A percentile compares a stretch with the other conserved stretches of the same genome.
Conservation (phyloP, 441 rosid species). For the Syzygium syzygioides region DNA sequence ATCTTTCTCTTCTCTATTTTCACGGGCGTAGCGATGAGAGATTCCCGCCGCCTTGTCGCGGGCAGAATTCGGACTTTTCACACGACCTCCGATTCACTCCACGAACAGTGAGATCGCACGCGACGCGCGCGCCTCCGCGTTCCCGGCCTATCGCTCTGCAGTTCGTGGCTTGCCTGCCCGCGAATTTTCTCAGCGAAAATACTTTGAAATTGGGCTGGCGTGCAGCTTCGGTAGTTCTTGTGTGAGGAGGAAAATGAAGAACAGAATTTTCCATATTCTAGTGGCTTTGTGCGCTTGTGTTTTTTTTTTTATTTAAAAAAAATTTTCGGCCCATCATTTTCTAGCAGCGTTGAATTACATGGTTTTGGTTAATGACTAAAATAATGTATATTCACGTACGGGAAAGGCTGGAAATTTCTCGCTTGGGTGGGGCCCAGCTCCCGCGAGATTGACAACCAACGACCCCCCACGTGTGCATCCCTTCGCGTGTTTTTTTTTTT, state of each 20-base stretch:
- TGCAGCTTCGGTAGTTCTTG: background rate
- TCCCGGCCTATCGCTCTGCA: background rate
- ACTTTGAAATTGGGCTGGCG: background rate
- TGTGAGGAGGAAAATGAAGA: background rate
- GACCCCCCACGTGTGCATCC: background rate
- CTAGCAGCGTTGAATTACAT: background rate
- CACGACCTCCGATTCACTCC: too few species aligned
- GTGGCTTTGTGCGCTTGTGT: too few species aligned
- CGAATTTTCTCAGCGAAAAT: background rate
- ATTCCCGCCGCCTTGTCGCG: fast-evolving
- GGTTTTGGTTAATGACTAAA: background rate
- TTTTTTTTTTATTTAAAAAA: fast-evolving
- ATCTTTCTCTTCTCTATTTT: too few species aligned
- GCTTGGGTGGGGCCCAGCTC: background rate
- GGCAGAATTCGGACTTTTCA: too few species aligned
- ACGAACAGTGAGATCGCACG: background rate
- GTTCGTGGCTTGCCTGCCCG: too few species aligned
- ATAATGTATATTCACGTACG: background rate
- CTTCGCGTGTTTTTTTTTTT: background rate
- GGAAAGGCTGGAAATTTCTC: background rate
- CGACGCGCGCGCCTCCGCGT: background rate
- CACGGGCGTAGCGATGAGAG: background rate
- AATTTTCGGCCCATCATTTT: background rate
- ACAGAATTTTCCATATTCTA: background rate
- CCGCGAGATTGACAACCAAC: background rate